A percentile compares a stretch with the other conserved stretches of the same genome.
Evolutionary conservation across 805 yeast genomes (phyloP).

Genomic region (Starmerella roubikii): DNA sequence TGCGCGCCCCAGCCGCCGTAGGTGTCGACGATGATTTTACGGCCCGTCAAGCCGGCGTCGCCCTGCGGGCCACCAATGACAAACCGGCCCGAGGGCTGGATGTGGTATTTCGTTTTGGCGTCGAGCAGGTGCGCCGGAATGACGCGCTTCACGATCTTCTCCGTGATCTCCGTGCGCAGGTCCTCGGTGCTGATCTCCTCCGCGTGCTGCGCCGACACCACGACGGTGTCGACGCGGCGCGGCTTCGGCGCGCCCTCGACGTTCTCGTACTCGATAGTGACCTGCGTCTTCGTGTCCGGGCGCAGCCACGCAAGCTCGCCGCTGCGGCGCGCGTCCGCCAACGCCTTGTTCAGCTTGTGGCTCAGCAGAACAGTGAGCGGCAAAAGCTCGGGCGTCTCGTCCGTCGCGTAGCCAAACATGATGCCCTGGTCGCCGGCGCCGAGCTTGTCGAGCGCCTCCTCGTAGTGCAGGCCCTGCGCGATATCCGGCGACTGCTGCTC

Average conservation of each 20-base stretch:
- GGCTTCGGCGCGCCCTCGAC: constrained; percentile 95
- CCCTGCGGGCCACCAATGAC: constrained; percentile 99
- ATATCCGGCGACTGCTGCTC: constrained; percentile 99
- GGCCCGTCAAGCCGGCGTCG: constrained; percentile 99
- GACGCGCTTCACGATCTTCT: constrained; percentile 80
- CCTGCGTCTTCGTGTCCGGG: constrained; percentile 99
- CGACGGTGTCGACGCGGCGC: constrained; percentile 92
- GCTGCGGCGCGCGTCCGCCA: constrained; percentile 94
- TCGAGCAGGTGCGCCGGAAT: constrained; percentile 83
- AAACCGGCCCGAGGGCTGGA: constrained; percentile 99
- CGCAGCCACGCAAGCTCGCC: constrained; percentile 93
- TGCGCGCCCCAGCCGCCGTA: constrained; percentile 99
- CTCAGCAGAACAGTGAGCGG: constrained; percentile 91
- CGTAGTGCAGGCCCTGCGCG: constrained; percentile 98
- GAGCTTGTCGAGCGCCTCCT: constrained; percentile 82
- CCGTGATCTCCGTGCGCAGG: constrained; percentile 61
- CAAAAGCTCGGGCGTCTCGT: constrained; percentile 93
- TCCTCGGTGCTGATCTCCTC: constrained; percentile 91
- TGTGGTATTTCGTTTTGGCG: constrained; percentile 91
- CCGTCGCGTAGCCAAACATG: constrained; percentile 99
- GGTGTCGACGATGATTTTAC: constrained; percentile 98
- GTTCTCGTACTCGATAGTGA: constrained; percentile 88
- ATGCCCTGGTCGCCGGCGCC: constrained; percentile 99
- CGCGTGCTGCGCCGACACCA: constrained; percentile 95
- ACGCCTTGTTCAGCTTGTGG: constrained; percentile 90